Percentiles rank a stretch among this genome's conserved stretches.
phyloP scores from a whole-genome alignment of 768 basidiomycete genomes.

The Mycena belliarum region DNA sequence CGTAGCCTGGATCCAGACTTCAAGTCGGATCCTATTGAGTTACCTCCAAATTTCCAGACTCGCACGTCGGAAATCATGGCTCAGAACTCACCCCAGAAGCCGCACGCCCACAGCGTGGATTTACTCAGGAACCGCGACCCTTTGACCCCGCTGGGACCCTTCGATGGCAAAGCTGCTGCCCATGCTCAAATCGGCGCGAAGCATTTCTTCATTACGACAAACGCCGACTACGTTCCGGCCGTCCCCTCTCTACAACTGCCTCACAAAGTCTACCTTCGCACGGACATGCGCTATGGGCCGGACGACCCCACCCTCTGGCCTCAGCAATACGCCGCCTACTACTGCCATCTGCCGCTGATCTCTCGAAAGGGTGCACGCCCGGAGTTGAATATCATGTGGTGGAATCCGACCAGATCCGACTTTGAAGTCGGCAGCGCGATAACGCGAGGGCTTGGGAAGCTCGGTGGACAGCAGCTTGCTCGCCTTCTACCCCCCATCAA shows the following conservation, averaged over 20 bases:
- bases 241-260: neutral
- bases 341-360: neutral
- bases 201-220: neutral
- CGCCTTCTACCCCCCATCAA: neutral
- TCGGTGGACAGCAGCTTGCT: neutral
- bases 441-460: neutral
- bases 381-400: neutral
- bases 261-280: neutral
- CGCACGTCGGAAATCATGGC: neutral
- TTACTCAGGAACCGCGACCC: neutral
- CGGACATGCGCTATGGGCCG: neutral
- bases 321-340: neutral
- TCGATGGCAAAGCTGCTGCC: neutral
- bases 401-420: neutral
- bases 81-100: neutral
- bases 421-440: neutral
- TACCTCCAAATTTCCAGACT: neutral
- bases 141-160: neutral
- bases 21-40: neutral
- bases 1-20: neutral
- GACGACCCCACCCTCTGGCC: neutral
- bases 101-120: neutral
- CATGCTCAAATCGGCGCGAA: neutral
- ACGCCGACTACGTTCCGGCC: neutral
- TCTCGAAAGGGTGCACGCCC: neutral